A percentile compares a stretch with the other conserved stretches of the same genome.
phyloP scores from a whole-genome alignment of 1,284 basidiomycete genomes.

The Ceratobasidium sp. region DNA sequence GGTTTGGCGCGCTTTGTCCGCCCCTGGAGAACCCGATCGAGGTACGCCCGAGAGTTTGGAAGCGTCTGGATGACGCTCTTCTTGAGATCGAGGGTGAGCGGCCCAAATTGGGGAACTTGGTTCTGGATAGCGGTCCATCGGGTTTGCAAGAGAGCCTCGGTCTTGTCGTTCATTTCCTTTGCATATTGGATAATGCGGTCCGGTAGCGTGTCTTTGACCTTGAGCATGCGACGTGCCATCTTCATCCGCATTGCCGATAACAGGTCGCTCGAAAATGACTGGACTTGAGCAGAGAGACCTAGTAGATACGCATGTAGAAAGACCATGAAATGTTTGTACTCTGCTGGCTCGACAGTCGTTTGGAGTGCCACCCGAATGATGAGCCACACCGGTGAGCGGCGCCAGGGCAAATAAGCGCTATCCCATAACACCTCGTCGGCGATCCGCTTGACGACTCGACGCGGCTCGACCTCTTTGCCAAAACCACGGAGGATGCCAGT shows the following conservation, averaged over 20 bases:
- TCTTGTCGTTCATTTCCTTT: slow-evolving; percentile 35
- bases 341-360: slow-evolving; percentile 48
- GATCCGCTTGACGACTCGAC: slow-evolving; percentile 52
- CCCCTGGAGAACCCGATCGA: slow-evolving; percentile 39
- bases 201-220: slow-evolving; percentile 48
- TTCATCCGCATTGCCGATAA: slow-evolving; percentile 51
- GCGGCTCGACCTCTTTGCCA: slow-evolving; percentile 46
- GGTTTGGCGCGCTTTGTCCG: background rate
- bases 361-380: slow-evolving; percentile 58
- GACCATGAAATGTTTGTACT: slow-evolving; percentile 59
- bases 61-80: slow-evolving; percentile 49
- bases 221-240: slow-evolving; percentile 51
- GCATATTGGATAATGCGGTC: slow-evolving; percentile 44
- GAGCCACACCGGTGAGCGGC: slow-evolving; percentile 54
- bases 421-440: slow-evolving; percentile 55
- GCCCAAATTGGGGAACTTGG: background rate
- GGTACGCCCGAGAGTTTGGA: slow-evolving; percentile 45
- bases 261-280: slow-evolving; percentile 47
- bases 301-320: slow-evolving; percentile 53
- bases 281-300: background rate
- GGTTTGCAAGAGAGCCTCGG: slow-evolving; percentile 44
- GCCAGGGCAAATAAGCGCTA: slow-evolving; percentile 26
- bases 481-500: slow-evolving; percentile 54
- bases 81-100: slow-evolving; percentile 40
- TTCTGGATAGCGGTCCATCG: slow-evolving; percentile 48